Base-by-base conservation (phyloP, 2,329 filamentous ascomycete genomes). In the Tolypocladium nubicola region DNA sequence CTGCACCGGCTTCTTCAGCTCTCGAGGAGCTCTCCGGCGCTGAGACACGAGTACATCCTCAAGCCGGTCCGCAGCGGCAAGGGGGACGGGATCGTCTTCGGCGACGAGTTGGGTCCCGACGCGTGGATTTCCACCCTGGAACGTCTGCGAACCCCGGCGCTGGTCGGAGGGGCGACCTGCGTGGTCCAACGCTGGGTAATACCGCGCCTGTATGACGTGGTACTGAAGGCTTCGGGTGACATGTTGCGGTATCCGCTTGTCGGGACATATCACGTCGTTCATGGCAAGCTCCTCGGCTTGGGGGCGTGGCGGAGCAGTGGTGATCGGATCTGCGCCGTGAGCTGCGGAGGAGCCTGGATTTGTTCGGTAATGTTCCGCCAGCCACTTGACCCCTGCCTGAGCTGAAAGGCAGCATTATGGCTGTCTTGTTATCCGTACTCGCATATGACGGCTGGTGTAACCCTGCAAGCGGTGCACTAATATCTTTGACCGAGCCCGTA, bases 1-100 rank as follows among this genome's bases (percentile, higher is more conserved):
- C 52, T 73, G 16, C 43, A 59, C 4, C 55, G 57, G 0, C 62
- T 73, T 5, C 49, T 63, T 1, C 30, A 59, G 6, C 50, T 56
- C 2, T 65, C 56, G 8, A 56, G 57, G 9, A 11, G 41, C 11
- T 58, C 55, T 16, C 58, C 62, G 1, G 16, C 61, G 0, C 19
- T 65, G 9, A 67, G 63, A 21, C 50, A 68, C 4, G 45, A 65
- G 1, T 74, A 68, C 58, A 60, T 76, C 0, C 62, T 76, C 0
- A 76, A 76, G 52, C 71, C 71, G 0, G 68, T 71, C 16, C 69
- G 71, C 1, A 65, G 71, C 14, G 74, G 73, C 0, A 74, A 73
- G 49, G 73, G 74, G 0, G 67, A 65, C 0, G 74, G 73, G 1
- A 75, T 76, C 41, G 43, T 73, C 0, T 75, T 76, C 54, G 70